These are phyloP conservation scores for Mortierella sp. DNA, from an alignment of 371 early-diverging fungal species.

Conservation along the genomic window DNA sequence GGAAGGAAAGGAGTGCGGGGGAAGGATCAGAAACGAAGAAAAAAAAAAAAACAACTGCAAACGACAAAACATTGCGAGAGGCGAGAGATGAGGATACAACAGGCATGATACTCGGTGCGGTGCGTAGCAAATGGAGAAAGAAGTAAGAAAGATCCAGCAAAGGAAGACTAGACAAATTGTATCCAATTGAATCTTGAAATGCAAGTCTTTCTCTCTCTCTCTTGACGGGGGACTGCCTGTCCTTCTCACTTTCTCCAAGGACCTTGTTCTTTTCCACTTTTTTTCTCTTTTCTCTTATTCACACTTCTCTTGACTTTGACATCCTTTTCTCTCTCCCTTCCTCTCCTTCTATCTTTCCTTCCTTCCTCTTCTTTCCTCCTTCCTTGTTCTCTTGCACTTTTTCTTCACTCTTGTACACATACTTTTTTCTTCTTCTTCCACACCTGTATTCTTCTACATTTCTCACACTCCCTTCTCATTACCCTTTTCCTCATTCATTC, in stretches of 20 bases:
- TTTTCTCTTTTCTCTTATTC: constrained; percentile 2
- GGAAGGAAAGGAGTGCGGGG: background rate
- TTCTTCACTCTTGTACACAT: background rate
- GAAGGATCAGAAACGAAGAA: background rate
- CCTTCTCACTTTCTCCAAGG: background rate
- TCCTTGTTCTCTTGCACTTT: background rate
- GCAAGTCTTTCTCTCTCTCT: background rate
- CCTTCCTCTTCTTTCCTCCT: background rate
- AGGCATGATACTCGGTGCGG: too few relatives aligned
- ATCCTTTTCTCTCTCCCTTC: background rate
- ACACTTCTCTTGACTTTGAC: background rate
- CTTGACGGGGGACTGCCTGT: too few relatives aligned
- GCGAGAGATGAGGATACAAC: background rate
- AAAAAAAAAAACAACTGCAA: too few relatives aligned
- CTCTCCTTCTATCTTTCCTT: background rate
- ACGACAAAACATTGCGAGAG: too few relatives aligned
- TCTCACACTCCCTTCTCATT: background rate
- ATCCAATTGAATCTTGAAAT: background rate
- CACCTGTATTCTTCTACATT: background rate
- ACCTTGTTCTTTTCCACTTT: background rate
- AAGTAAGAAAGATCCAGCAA: background rate
- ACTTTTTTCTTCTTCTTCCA: constrained; percentile 1
- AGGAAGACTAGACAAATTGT: background rate
- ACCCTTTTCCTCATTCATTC: constrained; percentile 1
- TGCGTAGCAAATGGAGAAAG: background rate